A percentile compares a stretch with the other conserved stretches of the same genome.
Conservation (phyloP, 768 basidiomycete genomes). For the Tricholoma sp. region DNA sequence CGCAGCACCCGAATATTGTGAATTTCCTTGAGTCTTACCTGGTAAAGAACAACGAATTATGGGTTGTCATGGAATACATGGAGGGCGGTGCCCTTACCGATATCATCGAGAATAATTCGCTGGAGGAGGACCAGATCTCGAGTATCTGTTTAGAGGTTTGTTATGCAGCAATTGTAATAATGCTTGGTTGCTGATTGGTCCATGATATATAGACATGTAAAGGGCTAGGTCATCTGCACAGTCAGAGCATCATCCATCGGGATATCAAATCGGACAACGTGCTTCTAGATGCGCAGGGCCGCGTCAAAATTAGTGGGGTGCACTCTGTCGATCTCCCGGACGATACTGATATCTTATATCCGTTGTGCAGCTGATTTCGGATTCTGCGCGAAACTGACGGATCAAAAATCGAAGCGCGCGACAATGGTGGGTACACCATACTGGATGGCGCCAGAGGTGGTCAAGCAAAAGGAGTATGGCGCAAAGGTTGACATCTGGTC, state of each 20-base stretch:
- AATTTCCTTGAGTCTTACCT: constrained; percentile 92
- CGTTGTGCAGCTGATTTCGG: constrained; percentile 79
- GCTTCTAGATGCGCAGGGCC: constrained; percentile 84
- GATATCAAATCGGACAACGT: constrained; percentile 98
- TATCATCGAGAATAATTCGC: constrained; percentile 93
- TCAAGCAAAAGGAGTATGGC: constrained; percentile 95
- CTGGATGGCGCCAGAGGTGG: constrained; percentile 99
- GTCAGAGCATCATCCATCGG: constrained; percentile 92
- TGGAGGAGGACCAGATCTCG: constrained; percentile 94
- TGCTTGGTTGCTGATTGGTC: constrained; percentile 1
- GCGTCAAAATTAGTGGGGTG: constrained; percentile 95
- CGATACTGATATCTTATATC: not conserved
- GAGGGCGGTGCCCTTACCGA: constrained; percentile 97
- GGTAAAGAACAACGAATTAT: constrained; percentile 82
- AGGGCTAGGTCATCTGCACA: constrained; percentile 88
- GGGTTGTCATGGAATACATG: constrained; percentile 99
- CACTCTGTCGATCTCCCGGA: not conserved
- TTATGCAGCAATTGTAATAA: not conserved
- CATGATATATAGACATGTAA: constrained; percentile 73
- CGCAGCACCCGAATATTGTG: constrained; percentile 95
- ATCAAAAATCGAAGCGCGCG: constrained; percentile 94
- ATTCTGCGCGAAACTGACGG: constrained; percentile 93
- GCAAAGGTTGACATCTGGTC: constrained; percentile 98
- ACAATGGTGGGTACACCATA: constrained; percentile 99
- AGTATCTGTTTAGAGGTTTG: constrained; percentile 88